phyloP scores from a whole-genome alignment of 345 rosid genomes.

The Lepidium sativum region DNA sequence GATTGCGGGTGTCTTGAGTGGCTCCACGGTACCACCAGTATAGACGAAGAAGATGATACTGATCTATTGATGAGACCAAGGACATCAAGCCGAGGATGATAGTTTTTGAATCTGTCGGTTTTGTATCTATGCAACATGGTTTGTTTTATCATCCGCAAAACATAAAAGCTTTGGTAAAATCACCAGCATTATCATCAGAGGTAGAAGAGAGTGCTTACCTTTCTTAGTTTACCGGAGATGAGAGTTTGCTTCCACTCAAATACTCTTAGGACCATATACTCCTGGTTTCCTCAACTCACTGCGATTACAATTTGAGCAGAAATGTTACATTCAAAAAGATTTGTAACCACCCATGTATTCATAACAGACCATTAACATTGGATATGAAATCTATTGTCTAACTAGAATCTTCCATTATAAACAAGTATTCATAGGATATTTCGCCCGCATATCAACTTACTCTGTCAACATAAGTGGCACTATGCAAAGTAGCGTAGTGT shows the following conservation, averaged over 20 bases:
- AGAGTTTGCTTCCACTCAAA: background rate
- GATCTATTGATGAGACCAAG: too few species aligned
- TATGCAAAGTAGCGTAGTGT: background rate
- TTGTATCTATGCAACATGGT: background rate
- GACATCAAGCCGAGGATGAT: too few species aligned
- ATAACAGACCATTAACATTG: background rate
- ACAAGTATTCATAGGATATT: background rate
- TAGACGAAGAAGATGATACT: too few species aligned
- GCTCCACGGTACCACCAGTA: too few species aligned
- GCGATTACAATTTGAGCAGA: background rate
- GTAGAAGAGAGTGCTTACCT: background rate
- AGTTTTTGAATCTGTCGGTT: too few species aligned
- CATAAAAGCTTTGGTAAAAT: background rate
- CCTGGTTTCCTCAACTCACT: background rate
- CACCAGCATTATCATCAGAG: background rate
- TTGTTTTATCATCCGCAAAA: background rate
- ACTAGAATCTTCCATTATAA: too few species aligned
- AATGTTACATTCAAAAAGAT: background rate
- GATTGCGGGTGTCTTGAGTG: slow-evolving; percentile 3
- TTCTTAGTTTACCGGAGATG: background rate
- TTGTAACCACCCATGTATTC: background rate
- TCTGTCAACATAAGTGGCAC: background rate
- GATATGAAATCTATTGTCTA: background rate
- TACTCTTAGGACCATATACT: background rate
- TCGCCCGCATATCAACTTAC: slow-evolving; percentile 4